Evolutionary conservation across 1,139 yeast genomes (phyloP), one percentile per base, ranked within the genome.

Genomic region (Chernovozyma sophiae-reginae): DNA sequence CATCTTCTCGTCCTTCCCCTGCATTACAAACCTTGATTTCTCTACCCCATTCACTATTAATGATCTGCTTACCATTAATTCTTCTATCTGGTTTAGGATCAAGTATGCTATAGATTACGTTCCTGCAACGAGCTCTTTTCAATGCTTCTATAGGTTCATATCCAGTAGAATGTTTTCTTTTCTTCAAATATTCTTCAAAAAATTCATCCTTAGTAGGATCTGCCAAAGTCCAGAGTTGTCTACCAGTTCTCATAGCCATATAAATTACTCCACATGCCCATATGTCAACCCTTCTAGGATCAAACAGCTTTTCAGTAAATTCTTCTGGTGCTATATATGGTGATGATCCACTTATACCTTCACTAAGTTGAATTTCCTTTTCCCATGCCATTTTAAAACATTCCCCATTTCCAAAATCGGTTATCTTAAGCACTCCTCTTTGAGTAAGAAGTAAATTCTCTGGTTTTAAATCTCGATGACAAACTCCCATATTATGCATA

Each of bases 351-450:
- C 95, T 85, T 12, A 89, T 74, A 11, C 97, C 97, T 40, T 79
- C 81, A 48, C 89, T 79, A 44, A 84, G 59, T 56, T 87, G 96
- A 31, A 90, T 77, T 25, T 86, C 89, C 34, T 74, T 73, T 53
- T 92, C 97, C 97, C 97, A 92, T 0, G 97, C 97, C 92, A 89
- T 89, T 45, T 82, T 79, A 63, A 92, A 92, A 58, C 97, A 90
- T 58, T 89, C 97, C 30, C 95, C 87, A 54, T 87, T 89, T 36
- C 98, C 98, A 56, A 92, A 92, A 62, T 92, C 98, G 3, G 96
- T 86, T 44, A 92, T 89, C 58, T 92, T 92, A 41, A 92, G 62
- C 17, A 75, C 68, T 28, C 98, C 98, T 43, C 74, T 72, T 38
- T 82, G 79, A 1, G 97, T 87, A 34, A 92, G 65, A 38, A 92